A percentile compares a stretch with the other conserved stretches of the same genome.
phyloP scores from a whole-genome alignment of 192 early-diverging fungal species.

The Paraglomus occultum region DNA sequence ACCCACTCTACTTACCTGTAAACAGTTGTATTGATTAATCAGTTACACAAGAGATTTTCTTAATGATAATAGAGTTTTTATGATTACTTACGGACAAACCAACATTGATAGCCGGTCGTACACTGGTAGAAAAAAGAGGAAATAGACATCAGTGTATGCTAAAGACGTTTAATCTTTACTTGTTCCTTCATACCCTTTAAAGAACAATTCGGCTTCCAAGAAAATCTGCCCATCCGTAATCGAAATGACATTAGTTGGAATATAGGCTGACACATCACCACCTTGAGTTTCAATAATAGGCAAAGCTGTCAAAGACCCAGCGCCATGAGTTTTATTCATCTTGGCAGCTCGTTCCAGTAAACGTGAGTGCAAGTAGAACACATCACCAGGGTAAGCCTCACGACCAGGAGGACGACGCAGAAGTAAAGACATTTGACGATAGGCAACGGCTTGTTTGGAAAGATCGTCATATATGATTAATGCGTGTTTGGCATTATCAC shows the following conservation, averaged over 20 bases:
- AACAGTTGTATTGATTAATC: background rate
- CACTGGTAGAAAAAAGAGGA: conserved; percentile 42
- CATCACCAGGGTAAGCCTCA: conserved; percentile 99
- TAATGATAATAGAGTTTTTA: background rate
- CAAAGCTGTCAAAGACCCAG: conserved; percentile 96
- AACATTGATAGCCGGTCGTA: conserved; percentile 99
- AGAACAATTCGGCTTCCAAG: conserved; percentile 99
- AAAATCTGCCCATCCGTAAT: conserved; percentile 99
- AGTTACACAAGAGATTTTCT: background rate
- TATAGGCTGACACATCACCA: conserved; percentile 99
- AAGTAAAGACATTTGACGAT: conserved; percentile 99
- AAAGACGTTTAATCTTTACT: too few relatives aligned
- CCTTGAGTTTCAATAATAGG: conserved; percentile 99
- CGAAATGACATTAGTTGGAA: conserved; percentile 99
- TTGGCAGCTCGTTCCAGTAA: conserved; percentile 99
- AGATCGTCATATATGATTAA: conserved; percentile 99
- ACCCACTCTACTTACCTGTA: conserved; percentile 86
- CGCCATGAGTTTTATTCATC: conserved; percentile 96
- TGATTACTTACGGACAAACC: conserved; percentile 87
- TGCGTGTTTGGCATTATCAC: conserved; percentile 97
- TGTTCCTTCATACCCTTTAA: conserved; percentile 67
- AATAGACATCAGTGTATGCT: too few relatives aligned
- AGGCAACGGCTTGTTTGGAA: conserved; percentile 99
- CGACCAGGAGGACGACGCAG: conserved; percentile 99
- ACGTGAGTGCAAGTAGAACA: conserved; percentile 99